These are phyloP conservation scores for Eucalyptus cloeziana DNA, from an alignment of 345 rosid genomes.

Conservation along the genomic window DNA sequence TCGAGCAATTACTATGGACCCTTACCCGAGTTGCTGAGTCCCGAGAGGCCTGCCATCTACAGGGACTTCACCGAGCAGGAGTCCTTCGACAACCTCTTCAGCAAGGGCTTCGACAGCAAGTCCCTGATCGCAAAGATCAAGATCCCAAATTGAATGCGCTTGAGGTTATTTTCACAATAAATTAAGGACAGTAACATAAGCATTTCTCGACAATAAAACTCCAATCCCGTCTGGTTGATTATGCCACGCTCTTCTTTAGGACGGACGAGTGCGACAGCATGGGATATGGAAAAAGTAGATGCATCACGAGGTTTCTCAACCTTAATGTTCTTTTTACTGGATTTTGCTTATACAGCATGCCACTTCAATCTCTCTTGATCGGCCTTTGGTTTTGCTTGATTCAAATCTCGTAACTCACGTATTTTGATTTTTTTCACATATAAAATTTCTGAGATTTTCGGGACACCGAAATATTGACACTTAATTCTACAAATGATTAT, in stretches of 20 bases:
- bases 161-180: too few relatives aligned
- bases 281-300: neutral
- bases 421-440: neutral
- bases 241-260: neutral
- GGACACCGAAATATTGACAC: too few relatives aligned
- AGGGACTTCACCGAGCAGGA: slow-evolving; percentile 10
- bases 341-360: neutral
- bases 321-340: neutral
- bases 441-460: neutral
- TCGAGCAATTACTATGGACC: slow-evolving; percentile 8
- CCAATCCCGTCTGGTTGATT: neutral
- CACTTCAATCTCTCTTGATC: neutral
- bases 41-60: slow-evolving; percentile 4
- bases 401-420: neutral
- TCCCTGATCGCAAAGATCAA: slow-evolving; percentile 1
- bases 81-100: neutral
- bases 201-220: neutral
- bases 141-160: neutral
- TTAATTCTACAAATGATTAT: neutral
- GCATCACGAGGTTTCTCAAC: neutral
- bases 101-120: slow-evolving; percentile 16
- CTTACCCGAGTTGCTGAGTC: slow-evolving; percentile 10
- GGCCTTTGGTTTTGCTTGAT: neutral
- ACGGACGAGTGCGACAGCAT: neutral
- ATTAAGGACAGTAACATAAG: neutral